Evolutionary conservation across 805 yeast species (phyloP), one percentile per base, ranked within the genome.

Genomic region (Ogataea wickerhamii): DNA sequence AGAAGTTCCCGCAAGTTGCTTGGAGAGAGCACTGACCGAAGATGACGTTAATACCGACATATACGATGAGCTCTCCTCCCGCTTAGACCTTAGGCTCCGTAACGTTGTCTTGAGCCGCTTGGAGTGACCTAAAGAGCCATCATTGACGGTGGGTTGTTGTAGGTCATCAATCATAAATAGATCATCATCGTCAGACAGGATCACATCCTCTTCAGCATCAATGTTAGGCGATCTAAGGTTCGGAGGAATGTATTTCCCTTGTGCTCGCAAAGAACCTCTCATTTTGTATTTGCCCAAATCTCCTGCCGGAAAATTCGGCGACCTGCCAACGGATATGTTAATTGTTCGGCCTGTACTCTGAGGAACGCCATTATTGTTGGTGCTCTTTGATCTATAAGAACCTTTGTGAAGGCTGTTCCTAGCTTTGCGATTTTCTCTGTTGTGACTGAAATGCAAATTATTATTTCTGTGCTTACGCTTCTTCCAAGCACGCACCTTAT

Each of bases 171-270:
- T 56, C 29, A 66, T 48, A 37, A 68, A 68, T 45, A 66, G 36
- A n/a, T 55, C 68, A 32, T 61, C 66, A 34, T 65, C 70, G 18
- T 56, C 60, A 2, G 52, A 60, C 28, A 45, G 49, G 18, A 51
- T 31, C 1, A 52, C 56, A 11, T 31, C 34, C 20, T 53, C 54
- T 6, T 44, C 53, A 14, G 43, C 14, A 14, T 47, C 49, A 8
- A 47, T 31, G 28, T 46, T 52, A 6, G 80, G 73, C 0, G 76
- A 73, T 55, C 88, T 69, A 47, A 81, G 64, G 51, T 74, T 80
- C n/a, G 88, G 88, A 16, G 89, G 89, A 27, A 82, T 65, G 49
- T 82, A 82, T 53, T 77, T 80, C 3, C 84, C 84, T 26, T 68
- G 61, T 5, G 71, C 46, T 28, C 56, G 54, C 16, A 51, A 28